A percentile compares a stretch with the other conserved stretches of the same genome.
Evolutionary conservation across 2,329 filamentous ascomycete genomes (phyloP).

Genomic region (Botrytis porri): DNA sequence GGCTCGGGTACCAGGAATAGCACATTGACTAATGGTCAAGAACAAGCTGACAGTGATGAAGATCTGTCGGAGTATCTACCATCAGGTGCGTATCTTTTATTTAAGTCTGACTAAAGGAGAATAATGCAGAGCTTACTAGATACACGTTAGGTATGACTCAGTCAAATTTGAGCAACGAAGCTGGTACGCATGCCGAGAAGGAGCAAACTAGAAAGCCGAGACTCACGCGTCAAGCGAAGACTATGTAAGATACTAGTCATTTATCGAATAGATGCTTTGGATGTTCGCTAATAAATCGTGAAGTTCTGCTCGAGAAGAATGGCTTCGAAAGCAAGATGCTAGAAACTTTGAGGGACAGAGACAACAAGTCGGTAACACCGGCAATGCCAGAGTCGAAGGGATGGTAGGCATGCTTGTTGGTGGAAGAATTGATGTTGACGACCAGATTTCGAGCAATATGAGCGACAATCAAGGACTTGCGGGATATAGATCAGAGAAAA

Average conservation of each 20-base stretch:
- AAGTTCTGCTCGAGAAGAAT: background rate
- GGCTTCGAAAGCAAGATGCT: background rate
- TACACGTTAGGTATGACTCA: background rate
- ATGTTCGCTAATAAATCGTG: background rate
- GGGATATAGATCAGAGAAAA: background rate
- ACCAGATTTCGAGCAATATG: too few species aligned
- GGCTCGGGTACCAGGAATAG: too few species aligned
- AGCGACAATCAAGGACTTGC: too few species aligned
- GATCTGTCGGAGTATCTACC: background rate
- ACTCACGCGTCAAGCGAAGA: background rate
- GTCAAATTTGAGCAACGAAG: background rate
- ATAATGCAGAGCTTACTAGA: background rate
- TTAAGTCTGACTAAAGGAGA: background rate
- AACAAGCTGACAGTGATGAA: background rate
- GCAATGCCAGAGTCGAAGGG: background rate
- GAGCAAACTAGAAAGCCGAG: background rate
- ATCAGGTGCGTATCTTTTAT: background rate
- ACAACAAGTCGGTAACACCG: background rate
- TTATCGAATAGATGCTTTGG: background rate
- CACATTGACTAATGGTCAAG: background rate
- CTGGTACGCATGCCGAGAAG: background rate
- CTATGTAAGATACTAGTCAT: background rate
- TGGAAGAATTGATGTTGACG: too few species aligned
- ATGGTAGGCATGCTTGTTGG: background rate
- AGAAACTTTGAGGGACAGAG: background rate